Conservation (phyloP, 2,329 filamentous ascomycete genomes). For the Ophiocordyceps australis region DNA sequence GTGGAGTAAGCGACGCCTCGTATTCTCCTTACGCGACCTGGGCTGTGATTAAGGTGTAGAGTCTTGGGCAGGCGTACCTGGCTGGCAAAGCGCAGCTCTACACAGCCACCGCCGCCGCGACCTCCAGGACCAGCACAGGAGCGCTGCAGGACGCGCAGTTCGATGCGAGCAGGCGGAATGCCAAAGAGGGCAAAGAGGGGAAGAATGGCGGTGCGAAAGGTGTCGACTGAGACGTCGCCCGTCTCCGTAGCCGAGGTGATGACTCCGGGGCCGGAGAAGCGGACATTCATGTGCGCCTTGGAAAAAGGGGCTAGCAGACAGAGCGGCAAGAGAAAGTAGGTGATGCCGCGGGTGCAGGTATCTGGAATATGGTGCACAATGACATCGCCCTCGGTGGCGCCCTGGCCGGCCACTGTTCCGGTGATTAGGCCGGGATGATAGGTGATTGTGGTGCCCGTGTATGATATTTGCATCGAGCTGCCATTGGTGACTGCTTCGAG, state of each 20-base stretch:
- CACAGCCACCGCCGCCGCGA: conserved; percentile 69
- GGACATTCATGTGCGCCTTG: conserved; percentile 77
- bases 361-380: conserved; percentile 67
- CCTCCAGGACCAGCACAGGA: conserved; percentile 63
- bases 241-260: conserved; percentile 73
- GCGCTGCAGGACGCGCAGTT: conserved; percentile 63
- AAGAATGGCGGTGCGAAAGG: conserved; percentile 79
- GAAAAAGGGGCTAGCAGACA: conserved; percentile 86
- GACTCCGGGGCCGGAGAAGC: conserved; percentile 78
- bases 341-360: conserved; percentile 62
- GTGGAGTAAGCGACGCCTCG: conserved; percentile 87
- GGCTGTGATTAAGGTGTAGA: conserved; percentile 64
- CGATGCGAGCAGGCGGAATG: conserved; percentile 61
- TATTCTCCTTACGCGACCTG: conserved; percentile 74
- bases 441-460: conserved; percentile 83
- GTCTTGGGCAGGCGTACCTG: conserved; percentile 91
- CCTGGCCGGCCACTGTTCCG: conserved; percentile 59
- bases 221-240: conserved; percentile 83
- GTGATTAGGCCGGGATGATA: conserved; percentile 89
- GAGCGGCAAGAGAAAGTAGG: conserved; percentile 80
- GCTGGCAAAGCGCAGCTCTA: conserved; percentile 86
- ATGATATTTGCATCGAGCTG: conserved; percentile 84
- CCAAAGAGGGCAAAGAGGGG: conserved; percentile 84
- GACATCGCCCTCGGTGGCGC: conserved; percentile 52
- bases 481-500: conserved; percentile 93